phyloP scores from a whole-genome alignment of 371 early-diverging fungal genomes.

The Syncephalastrum racemosum region DNA sequence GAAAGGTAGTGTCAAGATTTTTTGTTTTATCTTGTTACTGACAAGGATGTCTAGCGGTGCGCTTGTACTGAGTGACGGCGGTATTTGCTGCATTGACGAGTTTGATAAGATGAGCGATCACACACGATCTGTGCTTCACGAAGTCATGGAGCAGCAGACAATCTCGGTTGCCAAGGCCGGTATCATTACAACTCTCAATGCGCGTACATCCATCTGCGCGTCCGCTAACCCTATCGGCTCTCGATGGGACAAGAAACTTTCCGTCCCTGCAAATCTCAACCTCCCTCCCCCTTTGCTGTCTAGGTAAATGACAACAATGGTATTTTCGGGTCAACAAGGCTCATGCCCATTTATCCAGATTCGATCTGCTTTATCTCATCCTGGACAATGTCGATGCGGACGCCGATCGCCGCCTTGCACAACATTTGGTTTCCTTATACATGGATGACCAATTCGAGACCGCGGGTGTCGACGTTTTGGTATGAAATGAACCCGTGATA shows the following conservation, averaged over 20 bases:
- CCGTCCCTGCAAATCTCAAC: conserved; percentile 95
- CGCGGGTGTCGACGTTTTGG: conserved; percentile 60
- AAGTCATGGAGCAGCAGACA: conserved; percentile 99
- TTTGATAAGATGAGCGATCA: conserved; percentile 99
- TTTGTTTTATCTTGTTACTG: not conserved
- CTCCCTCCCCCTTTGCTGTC: conserved; percentile 96
- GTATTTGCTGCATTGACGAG: conserved; percentile 99
- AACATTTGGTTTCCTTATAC: conserved; percentile 87
- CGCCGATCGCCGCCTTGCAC: conserved; percentile 85
- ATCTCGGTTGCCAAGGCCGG: conserved; percentile 99
- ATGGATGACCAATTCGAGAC: conserved; percentile 65
- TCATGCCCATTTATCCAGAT: conserved; percentile 42
- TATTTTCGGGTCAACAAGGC: not conserved
- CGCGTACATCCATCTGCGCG: conserved; percentile 97
- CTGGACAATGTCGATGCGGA: conserved; percentile 89
- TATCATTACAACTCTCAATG: conserved; percentile 98
- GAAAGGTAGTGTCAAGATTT: conserved; percentile 66
- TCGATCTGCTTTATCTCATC: conserved; percentile 95
- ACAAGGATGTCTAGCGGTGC: conserved; percentile 79
- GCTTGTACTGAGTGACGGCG: conserved; percentile 97
- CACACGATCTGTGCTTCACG: conserved; percentile 97
- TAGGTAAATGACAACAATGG: conserved; percentile 43
- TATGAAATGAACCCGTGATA: conserved; percentile 20
- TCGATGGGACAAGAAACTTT: conserved; percentile 85
- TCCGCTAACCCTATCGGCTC: conserved; percentile 98